Evolutionary conservation across 1,284 basidiomycete genomes (phyloP).

Genomic region (Xanthoconium separans): DNA sequence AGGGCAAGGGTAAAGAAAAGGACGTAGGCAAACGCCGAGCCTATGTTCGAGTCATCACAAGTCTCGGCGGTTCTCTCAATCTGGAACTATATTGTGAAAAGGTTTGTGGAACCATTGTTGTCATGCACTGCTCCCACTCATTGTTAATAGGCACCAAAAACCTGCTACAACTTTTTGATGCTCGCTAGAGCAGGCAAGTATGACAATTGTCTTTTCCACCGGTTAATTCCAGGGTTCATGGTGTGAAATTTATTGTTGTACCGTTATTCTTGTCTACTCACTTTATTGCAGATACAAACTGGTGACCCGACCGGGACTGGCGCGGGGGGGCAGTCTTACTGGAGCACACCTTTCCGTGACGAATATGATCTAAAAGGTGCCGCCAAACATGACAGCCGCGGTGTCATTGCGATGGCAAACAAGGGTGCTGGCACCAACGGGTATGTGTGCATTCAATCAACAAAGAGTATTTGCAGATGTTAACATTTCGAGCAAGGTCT

Average conservation of each 20-base stretch:
- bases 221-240: conserved; percentile 97
- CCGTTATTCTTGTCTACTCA: neutral
- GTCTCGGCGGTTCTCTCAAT: conserved; percentile 84
- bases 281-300: conserved; percentile 72
- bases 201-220: conserved; percentile 87
- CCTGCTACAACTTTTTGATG: conserved; percentile 97
- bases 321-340: conserved; percentile 88
- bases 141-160: conserved; percentile 79
- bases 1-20: conserved; percentile 88
- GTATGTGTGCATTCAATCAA: conserved; percentile 37
- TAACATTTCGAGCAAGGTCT: conserved; percentile 48
- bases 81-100: conserved; percentile 91
- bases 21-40: conserved; percentile 87
- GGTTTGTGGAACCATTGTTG: conserved; percentile 36
- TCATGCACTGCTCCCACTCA: neutral
- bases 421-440: conserved; percentile 84
- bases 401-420: conserved; percentile 89
- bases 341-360: conserved; percentile 95
- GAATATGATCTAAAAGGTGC: conserved; percentile 86
- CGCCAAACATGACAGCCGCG: conserved; percentile 81
- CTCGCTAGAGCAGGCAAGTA: conserved; percentile 89
- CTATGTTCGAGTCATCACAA: conserved; percentile 90
- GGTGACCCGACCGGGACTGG: conserved; percentile 98
- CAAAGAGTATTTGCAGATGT: neutral
- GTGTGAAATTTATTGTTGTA: conserved; percentile 38